These are phyloP conservation scores for Tolypocladium amazonense DNA, from an alignment of 2,329 filamentous ascomycete genomes.

Conservation along the genomic window DNA sequence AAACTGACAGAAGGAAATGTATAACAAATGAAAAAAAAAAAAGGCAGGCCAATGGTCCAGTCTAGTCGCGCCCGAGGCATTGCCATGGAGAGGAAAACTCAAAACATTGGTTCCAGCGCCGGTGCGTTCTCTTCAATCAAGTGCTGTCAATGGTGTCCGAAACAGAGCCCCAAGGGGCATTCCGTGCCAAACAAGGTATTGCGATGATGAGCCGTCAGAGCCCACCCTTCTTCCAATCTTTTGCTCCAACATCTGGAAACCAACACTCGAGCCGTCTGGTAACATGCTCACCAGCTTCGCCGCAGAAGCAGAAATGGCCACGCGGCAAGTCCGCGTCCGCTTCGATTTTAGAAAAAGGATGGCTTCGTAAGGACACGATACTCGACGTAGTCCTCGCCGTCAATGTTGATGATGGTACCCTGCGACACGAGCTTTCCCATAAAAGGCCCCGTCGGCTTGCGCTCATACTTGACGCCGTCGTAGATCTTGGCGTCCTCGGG, in stretches of 20 bases:
- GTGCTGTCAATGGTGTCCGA: neutral
- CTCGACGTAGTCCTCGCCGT: constrained; percentile 57
- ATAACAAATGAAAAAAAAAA: neutral
- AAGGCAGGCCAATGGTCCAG: neutral
- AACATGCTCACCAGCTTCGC: neutral
- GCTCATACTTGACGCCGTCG: constrained; percentile 50
- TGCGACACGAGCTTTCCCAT: constrained; percentile 53
- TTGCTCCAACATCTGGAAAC: neutral
- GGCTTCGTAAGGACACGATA: constrained; percentile 56
- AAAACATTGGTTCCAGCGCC: neutral
- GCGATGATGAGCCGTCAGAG: neutral
- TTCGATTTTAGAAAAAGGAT: constrained; percentile 40
- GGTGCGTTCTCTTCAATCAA: neutral
- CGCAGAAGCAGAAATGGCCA: neutral
- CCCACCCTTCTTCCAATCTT: neutral
- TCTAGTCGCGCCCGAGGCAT: neutral
- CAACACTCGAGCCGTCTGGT: neutral
- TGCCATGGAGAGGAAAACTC: neutral
- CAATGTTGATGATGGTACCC: constrained; percentile 51
- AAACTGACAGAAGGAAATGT: neutral
- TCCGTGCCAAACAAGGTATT: neutral
- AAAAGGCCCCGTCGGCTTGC: constrained; percentile 49
- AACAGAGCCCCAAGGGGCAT: neutral
- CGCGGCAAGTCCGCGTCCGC: neutral
- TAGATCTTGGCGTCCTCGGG: constrained; percentile 46